Evolutionary conservation across 2,329 filamentous ascomycete genomes (phyloP).

Genomic region (Corinectria fuckeliana): DNA sequence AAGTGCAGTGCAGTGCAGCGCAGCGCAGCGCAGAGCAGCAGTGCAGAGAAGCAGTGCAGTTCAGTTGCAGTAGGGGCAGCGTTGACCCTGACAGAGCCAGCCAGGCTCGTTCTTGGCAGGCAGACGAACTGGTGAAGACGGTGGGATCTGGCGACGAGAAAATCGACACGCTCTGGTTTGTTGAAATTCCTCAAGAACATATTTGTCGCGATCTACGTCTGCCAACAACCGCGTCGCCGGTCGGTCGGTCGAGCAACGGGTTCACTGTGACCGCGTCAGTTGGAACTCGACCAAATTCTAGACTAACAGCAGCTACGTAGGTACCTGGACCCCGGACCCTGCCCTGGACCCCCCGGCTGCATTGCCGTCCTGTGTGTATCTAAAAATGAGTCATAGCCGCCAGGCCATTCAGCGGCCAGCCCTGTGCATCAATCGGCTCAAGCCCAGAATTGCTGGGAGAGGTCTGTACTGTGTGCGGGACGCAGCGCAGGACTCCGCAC

Average conservation of each 20-base stretch:
- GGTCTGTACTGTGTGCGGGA: conserved; percentile 15
- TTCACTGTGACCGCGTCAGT: conserved; percentile 2
- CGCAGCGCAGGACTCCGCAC: conserved; percentile 23
- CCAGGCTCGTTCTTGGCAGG: not conserved
- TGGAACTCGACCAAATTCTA: not conserved
- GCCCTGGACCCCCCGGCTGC: not conserved
- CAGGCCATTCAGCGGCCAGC: conserved; percentile 42
- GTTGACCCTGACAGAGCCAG: conserved; percentile 30
- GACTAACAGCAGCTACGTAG: not conserved
- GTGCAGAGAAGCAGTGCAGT: conserved; percentile 4
- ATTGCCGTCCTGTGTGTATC: conserved; percentile 32
- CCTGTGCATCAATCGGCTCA: conserved; percentile 39
- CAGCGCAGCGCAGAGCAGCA: conserved; percentile 7
- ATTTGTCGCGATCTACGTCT: conserved; percentile 5
- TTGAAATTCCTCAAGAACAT: not conserved
- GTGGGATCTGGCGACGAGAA: not conserved
- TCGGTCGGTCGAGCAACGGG: conserved; percentile 18
- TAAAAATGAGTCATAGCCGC: conserved; percentile 43
- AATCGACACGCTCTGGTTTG: conserved; percentile 5
- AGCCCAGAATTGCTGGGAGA: conserved; percentile 34
- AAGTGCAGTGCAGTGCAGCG: conserved; percentile 7
- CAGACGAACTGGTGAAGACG: conserved; percentile 3
- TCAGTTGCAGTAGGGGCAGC: not conserved
- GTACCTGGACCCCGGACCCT: conserved; percentile 2
- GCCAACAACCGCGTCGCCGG: conserved; percentile 17